Evolutionary conservation across 2,329 filamentous ascomycete species (phyloP), one percentile per base, ranked within the genome.

Genomic region (Pestalotiopsis sp.): DNA sequence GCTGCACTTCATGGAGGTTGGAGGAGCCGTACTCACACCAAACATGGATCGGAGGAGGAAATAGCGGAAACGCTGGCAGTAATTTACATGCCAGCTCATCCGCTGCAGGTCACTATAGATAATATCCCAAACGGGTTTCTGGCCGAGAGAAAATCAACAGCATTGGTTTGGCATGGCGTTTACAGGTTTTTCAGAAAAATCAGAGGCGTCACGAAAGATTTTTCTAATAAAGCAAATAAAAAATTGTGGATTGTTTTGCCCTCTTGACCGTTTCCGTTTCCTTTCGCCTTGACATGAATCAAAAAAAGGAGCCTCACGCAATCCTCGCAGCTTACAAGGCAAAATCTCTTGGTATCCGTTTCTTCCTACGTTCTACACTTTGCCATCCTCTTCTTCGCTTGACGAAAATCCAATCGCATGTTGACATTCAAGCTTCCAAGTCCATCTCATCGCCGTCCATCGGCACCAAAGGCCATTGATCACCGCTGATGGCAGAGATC

Each of bases 401-500:
- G 17, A n/a, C 7, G 20, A 9, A 9, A 20, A 52, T 4, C 7
- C 9, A 52, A 52, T 52, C 17, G 7, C 45, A 52, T 52, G n/a
- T 9, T 9, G 23, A 52, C 20, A 23, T 39, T 56, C 27, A 66
- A 31, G 45, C 64, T 66, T 52, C 52, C n/a, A 67, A 9, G 11
- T 67, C 78, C 74, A 87, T 80, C 73, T 87, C 85, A 86, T 89
- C 89, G 68, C 88, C 85, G 66, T 84, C 82, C 38, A 83, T 86
- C 13, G 81, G 83, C 71, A 84, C 81, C 70, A 98, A 93, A 17
- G 92, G 92, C 84, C 97, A 98, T 77, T 97, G 90, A 69, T 97
- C 94, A 77, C 93, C 93, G 81, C 96, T 91, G 78, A 98, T 94
- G 66, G 93, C 92, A 66, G 92, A 93, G 73, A 96, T 92, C 71